A percentile compares a stretch with the other conserved stretches of the same genome.
Conservation (phyloP, 1,284 basidiomycete species). For the Malassezia pachydermatis region DNA sequence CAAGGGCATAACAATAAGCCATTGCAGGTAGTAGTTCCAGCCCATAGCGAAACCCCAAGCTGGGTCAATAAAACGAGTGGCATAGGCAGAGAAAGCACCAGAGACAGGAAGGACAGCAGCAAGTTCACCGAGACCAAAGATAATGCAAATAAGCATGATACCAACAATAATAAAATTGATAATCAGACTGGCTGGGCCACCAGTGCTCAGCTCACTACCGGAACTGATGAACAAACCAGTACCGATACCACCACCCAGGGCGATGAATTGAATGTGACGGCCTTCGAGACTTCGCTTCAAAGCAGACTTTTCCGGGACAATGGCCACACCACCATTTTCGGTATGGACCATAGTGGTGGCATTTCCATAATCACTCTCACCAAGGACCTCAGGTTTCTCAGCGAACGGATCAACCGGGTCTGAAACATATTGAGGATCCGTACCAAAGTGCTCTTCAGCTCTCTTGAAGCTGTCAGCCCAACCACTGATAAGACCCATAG, state of each 20-base stretch:
- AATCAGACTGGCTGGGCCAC: conserved; percentile 51
- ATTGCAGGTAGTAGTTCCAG: conserved; percentile 57
- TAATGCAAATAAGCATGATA: conserved; percentile 46
- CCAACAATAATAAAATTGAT: conserved; percentile 43
- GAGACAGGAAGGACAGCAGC: conserved; percentile 31
- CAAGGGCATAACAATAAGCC: conserved; percentile 42
- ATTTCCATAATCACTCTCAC: conserved; percentile 17
- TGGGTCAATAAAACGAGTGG: conserved; percentile 33
- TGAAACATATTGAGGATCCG: conserved; percentile 8
- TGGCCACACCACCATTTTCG: conserved; percentile 6
- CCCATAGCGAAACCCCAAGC: conserved; percentile 50
- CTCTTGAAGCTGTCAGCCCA: conserved; percentile 21
- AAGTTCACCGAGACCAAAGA: conserved; percentile 46
- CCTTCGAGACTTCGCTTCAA: conserved; percentile 29
- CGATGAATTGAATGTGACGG: conserved; percentile 50
- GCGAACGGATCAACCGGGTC: background rate
- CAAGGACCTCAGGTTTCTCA: conserved; percentile 14
- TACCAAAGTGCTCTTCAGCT: conserved; percentile 9
- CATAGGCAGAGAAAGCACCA: conserved; percentile 38
- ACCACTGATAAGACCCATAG: no score
- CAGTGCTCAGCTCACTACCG: conserved; percentile 50
- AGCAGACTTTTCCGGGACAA: conserved; percentile 15
- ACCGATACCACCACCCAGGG: conserved; percentile 54
- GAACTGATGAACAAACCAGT: conserved; percentile 52
- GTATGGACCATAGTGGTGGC: conserved; percentile 6